phyloP scores from a whole-genome alignment of 179 eudicot genomes.

The Spinacia oleracea region DNA sequence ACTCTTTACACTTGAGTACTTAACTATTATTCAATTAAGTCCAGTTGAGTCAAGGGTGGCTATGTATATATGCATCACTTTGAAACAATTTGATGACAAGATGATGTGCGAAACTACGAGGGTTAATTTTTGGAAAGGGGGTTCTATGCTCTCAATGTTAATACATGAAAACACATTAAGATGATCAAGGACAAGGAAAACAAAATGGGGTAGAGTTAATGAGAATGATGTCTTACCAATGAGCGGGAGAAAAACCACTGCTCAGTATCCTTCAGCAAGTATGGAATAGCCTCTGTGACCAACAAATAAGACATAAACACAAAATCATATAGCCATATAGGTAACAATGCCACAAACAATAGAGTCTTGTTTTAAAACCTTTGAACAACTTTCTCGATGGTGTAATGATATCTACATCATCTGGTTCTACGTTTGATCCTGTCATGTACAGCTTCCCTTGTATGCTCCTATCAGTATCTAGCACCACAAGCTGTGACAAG shows the following conservation, averaged over 20 bases:
- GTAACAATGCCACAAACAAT: no score
- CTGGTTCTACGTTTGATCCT: not conserved
- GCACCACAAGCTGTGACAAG: constrained; percentile 1
- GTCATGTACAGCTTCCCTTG: constrained; percentile 9
- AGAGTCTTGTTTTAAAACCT: no score
- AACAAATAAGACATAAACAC: not conserved
- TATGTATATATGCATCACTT: not conserved
- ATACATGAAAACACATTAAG: not conserved
- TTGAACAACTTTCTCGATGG: not conserved
- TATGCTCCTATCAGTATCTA: not conserved
- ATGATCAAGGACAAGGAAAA: not conserved
- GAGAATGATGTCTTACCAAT: not conserved
- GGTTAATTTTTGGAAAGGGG: not conserved
- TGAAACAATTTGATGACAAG: not conserved
- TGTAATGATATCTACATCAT: not conserved
- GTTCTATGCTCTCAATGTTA: not conserved
- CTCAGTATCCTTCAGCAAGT: constrained; percentile 11
- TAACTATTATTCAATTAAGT: not conserved
- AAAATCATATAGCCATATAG: not conserved
- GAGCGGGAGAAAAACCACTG: constrained; percentile 8
- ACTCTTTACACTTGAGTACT: not conserved
- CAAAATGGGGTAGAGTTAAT: not conserved
- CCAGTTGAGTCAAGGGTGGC: not conserved
- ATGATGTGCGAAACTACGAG: not conserved
- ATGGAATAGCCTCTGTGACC: constrained; percentile 5